phyloP scores from a whole-genome alignment of 2,329 filamentous ascomycete species.

The Beauveria bassiana region DNA sequence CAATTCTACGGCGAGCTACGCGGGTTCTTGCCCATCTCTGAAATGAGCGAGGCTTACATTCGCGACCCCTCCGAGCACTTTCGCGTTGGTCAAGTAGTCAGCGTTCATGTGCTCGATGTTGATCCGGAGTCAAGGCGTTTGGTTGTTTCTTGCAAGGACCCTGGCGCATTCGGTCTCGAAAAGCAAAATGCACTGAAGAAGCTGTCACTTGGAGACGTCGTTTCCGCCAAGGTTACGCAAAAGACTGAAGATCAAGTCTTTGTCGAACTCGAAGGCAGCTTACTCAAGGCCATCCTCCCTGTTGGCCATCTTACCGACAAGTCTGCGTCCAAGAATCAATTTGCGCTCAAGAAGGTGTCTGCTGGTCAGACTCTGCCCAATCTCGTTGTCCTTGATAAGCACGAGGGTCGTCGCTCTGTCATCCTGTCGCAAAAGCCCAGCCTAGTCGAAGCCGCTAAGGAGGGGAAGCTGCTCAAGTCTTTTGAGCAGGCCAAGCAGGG shows the following conservation, averaged over 20 bases:
- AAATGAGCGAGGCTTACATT: conserved; percentile 98
- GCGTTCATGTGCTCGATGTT: conserved; percentile 77
- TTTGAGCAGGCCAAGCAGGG: conserved; percentile 68
- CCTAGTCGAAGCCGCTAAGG: conserved; percentile 66
- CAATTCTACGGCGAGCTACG: conserved; percentile 82
- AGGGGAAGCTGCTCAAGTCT: conserved; percentile 60
- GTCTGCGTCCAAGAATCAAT: conserved; percentile 67
- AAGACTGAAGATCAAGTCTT: conserved; percentile 70
- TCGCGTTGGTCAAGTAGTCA: conserved; percentile 81
- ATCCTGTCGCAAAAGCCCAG: conserved; percentile 76
- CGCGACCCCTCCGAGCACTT: conserved; percentile 86
- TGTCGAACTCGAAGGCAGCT: conserved; percentile 65
- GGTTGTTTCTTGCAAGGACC: conserved; percentile 89
- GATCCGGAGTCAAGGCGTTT: conserved; percentile 64
- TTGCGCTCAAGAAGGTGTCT: conserved; percentile 70
- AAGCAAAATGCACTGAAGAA: conserved; percentile 68
- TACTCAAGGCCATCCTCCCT: conserved; percentile 70
- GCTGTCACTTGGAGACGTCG: conserved; percentile 64
- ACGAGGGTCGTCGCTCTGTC: conserved; percentile 67
- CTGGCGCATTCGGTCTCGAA: conserved; percentile 64
- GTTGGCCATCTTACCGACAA: conserved; percentile 80
- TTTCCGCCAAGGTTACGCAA: conserved; percentile 73
- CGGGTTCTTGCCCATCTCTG: conserved; percentile 83
- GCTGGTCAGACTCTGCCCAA: conserved; percentile 78
- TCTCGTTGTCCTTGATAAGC: conserved; percentile 80